Conservation (phyloP, 2,329 filamentous ascomycete genomes). For the Fusarium goolgardi region DNA sequence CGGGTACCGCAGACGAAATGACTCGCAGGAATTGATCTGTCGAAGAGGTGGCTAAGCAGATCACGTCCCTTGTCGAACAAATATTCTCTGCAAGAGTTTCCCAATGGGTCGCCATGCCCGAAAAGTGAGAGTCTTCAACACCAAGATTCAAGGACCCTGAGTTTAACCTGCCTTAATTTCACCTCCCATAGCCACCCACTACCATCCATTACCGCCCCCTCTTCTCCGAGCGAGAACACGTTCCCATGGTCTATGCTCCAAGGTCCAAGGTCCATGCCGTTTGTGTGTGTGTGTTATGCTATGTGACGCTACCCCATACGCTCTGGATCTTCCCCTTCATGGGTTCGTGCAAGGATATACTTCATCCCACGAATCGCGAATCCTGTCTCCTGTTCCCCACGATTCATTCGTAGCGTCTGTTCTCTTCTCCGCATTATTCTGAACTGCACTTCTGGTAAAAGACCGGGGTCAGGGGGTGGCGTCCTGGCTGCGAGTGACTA, state of each 20-base stretch:
- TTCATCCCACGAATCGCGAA: constrained; percentile 39
- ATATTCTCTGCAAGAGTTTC: constrained; percentile 24
- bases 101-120: constrained; percentile 31
- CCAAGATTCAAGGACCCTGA: constrained; percentile 29
- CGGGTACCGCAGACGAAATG: constrained; percentile 33
- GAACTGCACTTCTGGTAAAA: background rate
- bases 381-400: constrained; percentile 32
- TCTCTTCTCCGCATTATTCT: constrained; percentile 36
- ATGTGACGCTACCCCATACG: constrained; percentile 33
- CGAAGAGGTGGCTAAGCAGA: constrained; percentile 31
- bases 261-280: background rate
- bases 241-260: constrained; percentile 3
- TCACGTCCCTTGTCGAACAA: constrained; percentile 25
- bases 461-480: constrained; percentile 18
- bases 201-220: constrained; percentile 32
- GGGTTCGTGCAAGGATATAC: constrained; percentile 35
- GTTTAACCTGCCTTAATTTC: constrained; percentile 36
- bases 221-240: constrained; percentile 16
- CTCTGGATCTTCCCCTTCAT: constrained; percentile 36
- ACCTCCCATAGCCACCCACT: constrained; percentile 25
- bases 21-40: constrained; percentile 33
- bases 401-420: constrained; percentile 31
- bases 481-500: constrained; percentile 2
- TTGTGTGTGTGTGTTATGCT: background rate
- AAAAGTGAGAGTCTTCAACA: constrained; percentile 12